phyloP scores from a whole-genome alignment of 2,329 filamentous ascomycete species.

The Trichophyton equinum region DNA sequence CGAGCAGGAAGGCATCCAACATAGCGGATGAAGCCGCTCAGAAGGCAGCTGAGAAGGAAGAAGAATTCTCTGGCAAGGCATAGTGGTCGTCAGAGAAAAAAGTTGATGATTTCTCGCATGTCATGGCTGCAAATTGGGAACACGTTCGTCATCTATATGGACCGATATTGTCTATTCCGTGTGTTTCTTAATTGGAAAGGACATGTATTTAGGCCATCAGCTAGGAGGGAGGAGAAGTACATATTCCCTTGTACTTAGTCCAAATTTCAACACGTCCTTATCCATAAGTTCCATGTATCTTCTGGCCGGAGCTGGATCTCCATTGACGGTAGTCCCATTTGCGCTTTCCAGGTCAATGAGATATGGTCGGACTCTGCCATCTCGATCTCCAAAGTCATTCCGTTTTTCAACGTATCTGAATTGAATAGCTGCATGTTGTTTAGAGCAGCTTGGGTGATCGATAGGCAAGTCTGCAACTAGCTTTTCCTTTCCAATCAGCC shows the following conservation, averaged over 20 bases:
- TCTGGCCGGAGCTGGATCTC: conserved; percentile 56
- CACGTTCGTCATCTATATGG: neutral
- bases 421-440: conserved; percentile 91
- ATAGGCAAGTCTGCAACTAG: conserved; percentile 70
- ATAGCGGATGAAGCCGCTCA: conserved; percentile 19
- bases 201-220: conserved; percentile 3
- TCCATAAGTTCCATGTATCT: conserved; percentile 77
- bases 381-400: conserved; percentile 76
- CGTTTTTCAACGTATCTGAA: conserved; percentile 74
- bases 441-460: conserved; percentile 85
- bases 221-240: conserved; percentile 66
- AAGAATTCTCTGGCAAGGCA: conserved; percentile 19
- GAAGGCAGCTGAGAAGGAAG: conserved; percentile 17
- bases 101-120: neutral
- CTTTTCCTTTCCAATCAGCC: conserved; percentile 73
- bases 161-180: neutral
- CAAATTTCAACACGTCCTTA: conserved; percentile 82
- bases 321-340: conserved; percentile 79
- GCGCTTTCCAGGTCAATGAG: conserved; percentile 86
- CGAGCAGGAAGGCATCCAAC: conserved; percentile 26
- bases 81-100: neutral
- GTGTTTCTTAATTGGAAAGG: neutral
- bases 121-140: neutral
- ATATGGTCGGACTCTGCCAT: conserved; percentile 71
- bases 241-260: conserved; percentile 80